phyloP scores from a whole-genome alignment of 2,329 filamentous ascomycete genomes.

The Arthrinium puccinioides region DNA sequence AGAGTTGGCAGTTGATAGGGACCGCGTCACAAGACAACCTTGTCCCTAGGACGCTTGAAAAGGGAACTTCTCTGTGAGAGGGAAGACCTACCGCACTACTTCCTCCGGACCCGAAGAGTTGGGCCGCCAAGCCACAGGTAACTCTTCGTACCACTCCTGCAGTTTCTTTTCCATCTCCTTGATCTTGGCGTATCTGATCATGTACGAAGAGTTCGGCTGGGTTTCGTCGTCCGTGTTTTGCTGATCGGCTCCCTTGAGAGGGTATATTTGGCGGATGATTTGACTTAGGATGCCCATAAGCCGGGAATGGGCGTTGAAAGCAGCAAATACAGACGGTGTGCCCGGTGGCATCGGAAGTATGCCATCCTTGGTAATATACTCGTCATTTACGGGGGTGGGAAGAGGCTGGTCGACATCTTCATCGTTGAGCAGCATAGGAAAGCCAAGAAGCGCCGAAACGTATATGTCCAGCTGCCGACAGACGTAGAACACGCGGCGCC shows the following conservation, averaged over 20 bases:
- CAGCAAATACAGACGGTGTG: conserved; percentile 52
- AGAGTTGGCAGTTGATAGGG: too few species aligned
- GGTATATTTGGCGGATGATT: conserved; percentile 60
- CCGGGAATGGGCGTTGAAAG: conserved; percentile 58
- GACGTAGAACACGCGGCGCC: conserved; percentile 60
- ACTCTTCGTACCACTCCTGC: conserved; percentile 53
- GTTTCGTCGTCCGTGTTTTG: conserved; percentile 32
- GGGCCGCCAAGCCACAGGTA: conserved; percentile 73
- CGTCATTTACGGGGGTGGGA: conserved; percentile 58
- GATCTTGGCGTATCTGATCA: conserved; percentile 56
- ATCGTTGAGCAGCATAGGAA: conserved; percentile 54
- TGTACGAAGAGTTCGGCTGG: conserved; percentile 43
- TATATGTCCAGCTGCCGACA: conserved; percentile 66
- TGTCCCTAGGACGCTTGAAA: too few species aligned
- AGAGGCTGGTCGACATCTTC: conserved; percentile 63
- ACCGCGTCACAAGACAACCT: too few species aligned
- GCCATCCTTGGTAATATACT: conserved; percentile 54
- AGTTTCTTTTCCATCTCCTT: conserved; percentile 59
- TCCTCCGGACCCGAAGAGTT: conserved; percentile 69
- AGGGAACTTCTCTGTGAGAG: too few species aligned
- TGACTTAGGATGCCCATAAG: conserved; percentile 58
- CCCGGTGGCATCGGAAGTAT: conserved; percentile 49
- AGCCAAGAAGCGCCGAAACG: conserved; percentile 59
- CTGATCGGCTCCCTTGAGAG: conserved; percentile 48
- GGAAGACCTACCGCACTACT: conserved; percentile 64